Evolutionary conservation across 345 rosid species (phyloP), one percentile per base, ranked within the genome.

Genomic region (Eucalyptus regnans): DNA sequence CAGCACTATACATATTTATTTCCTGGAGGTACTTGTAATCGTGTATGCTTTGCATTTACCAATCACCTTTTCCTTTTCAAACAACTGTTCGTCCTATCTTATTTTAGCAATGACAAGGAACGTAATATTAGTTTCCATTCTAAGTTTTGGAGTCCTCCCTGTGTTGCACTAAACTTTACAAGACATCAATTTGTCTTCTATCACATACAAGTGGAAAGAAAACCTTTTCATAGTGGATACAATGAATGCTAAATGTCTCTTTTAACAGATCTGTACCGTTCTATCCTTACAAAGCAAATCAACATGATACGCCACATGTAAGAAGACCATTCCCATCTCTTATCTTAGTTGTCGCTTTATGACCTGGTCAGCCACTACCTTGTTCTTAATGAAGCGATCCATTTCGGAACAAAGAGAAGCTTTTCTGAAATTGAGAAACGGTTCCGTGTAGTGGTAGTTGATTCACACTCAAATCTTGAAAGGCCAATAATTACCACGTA

Each of bases 311-410:
- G 66, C 99, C 98, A 88, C 91, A 94, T 48, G 95, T 95, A 25
- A 95, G 94, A 90, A 97, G 98, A 88, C 96, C 97, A 91, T 97
- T 99, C 46, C 98, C 98, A 68, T 98, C 96, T 90, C 95, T 93
- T 89, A 98, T 95, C 91, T 98, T 97, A 79, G 96, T 91, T 56
- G 93, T 94, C 68, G 99, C 98, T 89, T 97, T 88, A 95, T 98
- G 90, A 95, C 93, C 58, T 91, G 92, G 91, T 94, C 98, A 37
- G 99, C 98, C 89, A 92, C 79, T 88, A 94, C 90, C 93, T 96
- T 98, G 89, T 96, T 97, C 41, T 92, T 94, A 64, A 97, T 97
- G 91, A 97, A 98, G 87, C 91, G 90, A 87, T 95, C 99, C 29
- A 96, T 95, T 89, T 96, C 96, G 13, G 95, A 91, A 22, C 89